Percentiles rank a stretch among this genome's conserved stretches.
Evolutionary conservation across 2,329 filamentous ascomycete genomes (phyloP).

Genomic region (Cercospora brassicicola): DNA sequence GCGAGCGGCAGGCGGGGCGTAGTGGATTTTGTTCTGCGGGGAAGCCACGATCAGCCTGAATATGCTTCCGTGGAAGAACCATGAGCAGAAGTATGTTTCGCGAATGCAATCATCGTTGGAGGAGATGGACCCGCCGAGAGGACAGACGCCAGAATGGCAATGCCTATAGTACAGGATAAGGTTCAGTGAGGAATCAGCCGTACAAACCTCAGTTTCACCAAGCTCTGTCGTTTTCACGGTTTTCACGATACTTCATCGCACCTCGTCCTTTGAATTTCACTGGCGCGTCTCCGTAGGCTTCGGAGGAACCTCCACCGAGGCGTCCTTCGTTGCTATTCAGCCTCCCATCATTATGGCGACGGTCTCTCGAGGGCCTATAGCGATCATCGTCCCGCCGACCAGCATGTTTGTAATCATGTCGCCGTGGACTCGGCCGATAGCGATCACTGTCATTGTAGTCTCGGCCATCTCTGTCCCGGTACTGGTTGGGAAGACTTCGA

Average conservation of each 20-base stretch:
- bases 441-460: slow-evolving; percentile 29
- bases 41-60: slow-evolving; percentile 1
- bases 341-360: slow-evolving; percentile 39
- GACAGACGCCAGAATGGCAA: not conserved
- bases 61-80: not conserved
- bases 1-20: not conserved
- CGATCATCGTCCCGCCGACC: slow-evolving; percentile 27
- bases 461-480: slow-evolving; percentile 24
- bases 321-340: slow-evolving; percentile 34
- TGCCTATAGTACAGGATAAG: not conserved
- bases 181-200: not conserved
- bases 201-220: slow-evolving; percentile 16
- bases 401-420: slow-evolving; percentile 29
- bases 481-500: slow-evolving; percentile 43
- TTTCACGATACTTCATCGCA: slow-evolving; percentile 43
- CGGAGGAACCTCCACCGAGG: slow-evolving; percentile 25
- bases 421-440: slow-evolving; percentile 35
- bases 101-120: not conserved
- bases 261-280: slow-evolving; percentile 46
- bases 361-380: slow-evolving; percentile 30
- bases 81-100: not conserved
- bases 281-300: slow-evolving; percentile 34
- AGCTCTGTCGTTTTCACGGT: slow-evolving; percentile 34
- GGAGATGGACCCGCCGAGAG: not conserved
- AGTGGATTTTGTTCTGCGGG: not conserved